Evolutionary conservation across 2,329 filamentous ascomycete genomes (phyloP).

Genomic region (Sporothrix sp.): DNA sequence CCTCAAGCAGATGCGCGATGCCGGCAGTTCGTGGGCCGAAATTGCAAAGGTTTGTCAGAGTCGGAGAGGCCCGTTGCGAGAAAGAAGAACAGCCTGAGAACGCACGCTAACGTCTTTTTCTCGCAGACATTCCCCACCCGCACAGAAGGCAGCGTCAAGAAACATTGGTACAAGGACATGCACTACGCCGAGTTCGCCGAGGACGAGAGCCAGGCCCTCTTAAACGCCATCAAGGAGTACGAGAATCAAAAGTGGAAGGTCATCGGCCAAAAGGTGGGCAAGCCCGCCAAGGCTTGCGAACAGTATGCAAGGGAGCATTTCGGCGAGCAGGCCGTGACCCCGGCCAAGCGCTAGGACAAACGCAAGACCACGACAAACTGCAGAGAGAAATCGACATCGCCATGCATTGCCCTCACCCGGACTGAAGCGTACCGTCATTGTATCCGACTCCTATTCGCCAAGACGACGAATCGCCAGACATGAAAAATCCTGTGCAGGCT

Average conservation of each 20-base stretch:
- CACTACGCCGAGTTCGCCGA: slow-evolving; percentile 98
- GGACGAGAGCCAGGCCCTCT: slow-evolving; percentile 77
- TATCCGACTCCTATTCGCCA: too few species aligned
- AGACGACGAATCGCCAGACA: too few species aligned
- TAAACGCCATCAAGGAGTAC: slow-evolving; percentile 96
- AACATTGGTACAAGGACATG: slow-evolving; percentile 99
- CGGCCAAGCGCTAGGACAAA: slow-evolving; percentile 29
- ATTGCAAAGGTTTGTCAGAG: slow-evolving; percentile 72
- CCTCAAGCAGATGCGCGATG: slow-evolving; percentile 88
- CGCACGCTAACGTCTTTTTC: background rate
- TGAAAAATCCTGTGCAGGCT: too few species aligned
- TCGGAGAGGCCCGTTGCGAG: too few species aligned
- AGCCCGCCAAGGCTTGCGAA: slow-evolving; percentile 75
- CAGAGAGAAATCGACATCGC: too few species aligned
- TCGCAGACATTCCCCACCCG: slow-evolving; percentile 75
- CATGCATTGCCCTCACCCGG: too few species aligned
- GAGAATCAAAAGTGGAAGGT: slow-evolving; percentile 98
- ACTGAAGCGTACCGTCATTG: too few species aligned
- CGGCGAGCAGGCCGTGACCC: slow-evolving; percentile 28
- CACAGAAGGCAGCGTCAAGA: slow-evolving; percentile 97
- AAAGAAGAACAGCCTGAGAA: too few species aligned
- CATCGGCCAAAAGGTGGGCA: slow-evolving; percentile 92
- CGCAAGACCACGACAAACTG: too few species aligned
- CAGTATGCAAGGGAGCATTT: slow-evolving; percentile 98
- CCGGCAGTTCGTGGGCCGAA: slow-evolving; percentile 90